A percentile compares a stretch with the other conserved stretches of the same genome.
phyloP scores from a whole-genome alignment of 495 filamentous ascomycete species.

The Aspergillus sclerotiicarbonarius region DNA sequence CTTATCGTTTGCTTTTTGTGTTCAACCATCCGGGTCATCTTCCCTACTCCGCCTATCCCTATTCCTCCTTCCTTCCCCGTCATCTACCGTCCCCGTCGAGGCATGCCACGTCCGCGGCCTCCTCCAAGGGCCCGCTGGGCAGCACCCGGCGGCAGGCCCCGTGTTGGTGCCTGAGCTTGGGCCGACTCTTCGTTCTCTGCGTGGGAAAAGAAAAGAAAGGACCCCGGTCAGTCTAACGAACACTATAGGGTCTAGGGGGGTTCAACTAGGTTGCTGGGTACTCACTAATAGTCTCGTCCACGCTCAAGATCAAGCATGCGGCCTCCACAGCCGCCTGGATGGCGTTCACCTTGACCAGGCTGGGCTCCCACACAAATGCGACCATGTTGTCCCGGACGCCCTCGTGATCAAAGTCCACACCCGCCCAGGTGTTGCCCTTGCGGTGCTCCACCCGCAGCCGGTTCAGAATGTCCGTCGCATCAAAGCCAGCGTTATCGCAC shows the following conservation, averaged over 20 bases:
- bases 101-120: slow-evolving; percentile 88
- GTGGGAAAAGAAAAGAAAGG: not conserved
- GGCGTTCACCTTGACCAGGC: slow-evolving; percentile 94
- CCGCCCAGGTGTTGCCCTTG: slow-evolving; percentile 87
- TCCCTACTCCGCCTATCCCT: slow-evolving; percentile 1
- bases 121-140: slow-evolving; percentile 84
- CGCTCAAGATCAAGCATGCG: slow-evolving; percentile 88
- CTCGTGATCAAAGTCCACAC: slow-evolving; percentile 92
- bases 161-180: slow-evolving; percentile 71
- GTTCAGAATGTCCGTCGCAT: slow-evolving; percentile 96
- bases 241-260: not conserved
- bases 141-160: slow-evolving; percentile 83
- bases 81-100: slow-evolving; percentile 43
- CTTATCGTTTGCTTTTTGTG: slow-evolving; percentile 1
- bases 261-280: slow-evolving; percentile 11
- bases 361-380: slow-evolving; percentile 95
- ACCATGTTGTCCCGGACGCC: slow-evolving; percentile 90
- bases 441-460: slow-evolving; percentile 90
- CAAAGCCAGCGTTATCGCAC: slow-evolving; percentile 97
- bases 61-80: slow-evolving; percentile 6
- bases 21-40: not conserved
- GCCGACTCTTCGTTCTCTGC: slow-evolving; percentile 85
- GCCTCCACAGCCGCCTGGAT: slow-evolving; percentile 95
- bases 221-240: slow-evolving; percentile 16
- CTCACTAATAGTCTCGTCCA: slow-evolving; percentile 93